A percentile compares a stretch with the other conserved stretches of the same genome.
Conservation (phyloP, 176 grass and related monocot genomes). For the Ananas comosus region DNA sequence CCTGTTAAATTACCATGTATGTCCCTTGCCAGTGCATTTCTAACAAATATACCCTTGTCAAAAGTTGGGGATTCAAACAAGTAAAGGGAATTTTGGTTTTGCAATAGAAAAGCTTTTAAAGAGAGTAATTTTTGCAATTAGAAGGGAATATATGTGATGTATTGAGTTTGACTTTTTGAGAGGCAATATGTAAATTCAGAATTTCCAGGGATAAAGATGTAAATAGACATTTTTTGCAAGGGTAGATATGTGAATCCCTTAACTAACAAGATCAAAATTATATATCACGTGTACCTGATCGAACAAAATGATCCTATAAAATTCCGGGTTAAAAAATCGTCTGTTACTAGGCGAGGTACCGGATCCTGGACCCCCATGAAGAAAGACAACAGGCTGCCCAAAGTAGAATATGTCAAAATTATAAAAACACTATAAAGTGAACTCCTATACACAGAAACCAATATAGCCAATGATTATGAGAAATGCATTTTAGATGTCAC, state of each 20-base stretch:
- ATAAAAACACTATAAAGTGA: neutral
- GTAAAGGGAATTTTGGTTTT: neutral
- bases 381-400: slow-evolving; percentile 71
- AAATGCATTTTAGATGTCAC: neutral
- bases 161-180: too few relatives aligned
- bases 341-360: slow-evolving; percentile 71
- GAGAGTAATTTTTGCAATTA: too few relatives aligned
- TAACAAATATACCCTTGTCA: too few relatives aligned
- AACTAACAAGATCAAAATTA: neutral
- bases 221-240: too few relatives aligned
- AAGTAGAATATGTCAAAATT: slow-evolving; percentile 3
- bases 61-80: neutral
- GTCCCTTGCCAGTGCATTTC: neutral
- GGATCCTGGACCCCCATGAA: slow-evolving; percentile 71
- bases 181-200: too few relatives aligned
- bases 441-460: neutral
- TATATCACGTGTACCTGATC: slow-evolving; percentile 49
- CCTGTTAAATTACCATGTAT: too few relatives aligned
- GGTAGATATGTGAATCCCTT: neutral
- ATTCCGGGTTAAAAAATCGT: slow-evolving; percentile 67
- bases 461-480: neutral
- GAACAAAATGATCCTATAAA: slow-evolving; percentile 75
- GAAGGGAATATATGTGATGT: too few relatives aligned
- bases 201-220: too few relatives aligned
- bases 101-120: too few relatives aligned